Percentiles rank a stretch among this genome's conserved stretches.
Evolutionary conservation across 768 basidiomycete genomes (phyloP).

Genomic region (Coprinellus micaceus): DNA sequence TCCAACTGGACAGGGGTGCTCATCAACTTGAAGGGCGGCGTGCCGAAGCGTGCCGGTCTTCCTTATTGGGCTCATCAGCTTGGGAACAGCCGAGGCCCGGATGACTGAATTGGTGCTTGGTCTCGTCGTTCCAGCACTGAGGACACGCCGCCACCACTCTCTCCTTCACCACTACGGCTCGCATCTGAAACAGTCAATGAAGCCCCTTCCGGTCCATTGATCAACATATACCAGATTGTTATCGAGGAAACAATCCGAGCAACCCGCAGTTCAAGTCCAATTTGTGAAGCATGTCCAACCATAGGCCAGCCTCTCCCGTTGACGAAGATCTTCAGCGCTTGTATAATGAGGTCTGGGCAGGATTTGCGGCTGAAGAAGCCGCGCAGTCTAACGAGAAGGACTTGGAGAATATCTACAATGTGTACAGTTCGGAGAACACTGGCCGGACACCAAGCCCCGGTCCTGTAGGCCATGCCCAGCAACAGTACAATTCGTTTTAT

Average conservation of each 20-base stretch:
- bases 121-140: not conserved
- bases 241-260: not conserved
- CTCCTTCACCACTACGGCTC: not conserved
- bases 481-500: not conserved
- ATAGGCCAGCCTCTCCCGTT: conserved; percentile 38
- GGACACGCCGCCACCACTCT: not conserved
- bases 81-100: not conserved
- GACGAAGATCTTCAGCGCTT: conserved; percentile 72
- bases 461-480: not conserved
- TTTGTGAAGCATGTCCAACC: not conserved
- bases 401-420: conserved; percentile 36
- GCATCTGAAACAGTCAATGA: not conserved
- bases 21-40: too few relatives aligned
- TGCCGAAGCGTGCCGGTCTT: not conserved
- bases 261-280: not conserved
- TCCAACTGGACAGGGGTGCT: too few relatives aligned
- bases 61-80: not conserved
- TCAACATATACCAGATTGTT: not conserved
- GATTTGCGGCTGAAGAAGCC: conserved; percentile 48
- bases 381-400: conserved; percentile 28
- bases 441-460: not conserved
- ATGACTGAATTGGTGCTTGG: not conserved
- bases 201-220: not conserved
- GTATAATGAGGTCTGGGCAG: conserved; percentile 73
- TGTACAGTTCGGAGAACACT: conserved; percentile 21